Evolutionary conservation across 495 filamentous ascomycete species (phyloP).

Genomic region (Aspergillus baeticus): DNA sequence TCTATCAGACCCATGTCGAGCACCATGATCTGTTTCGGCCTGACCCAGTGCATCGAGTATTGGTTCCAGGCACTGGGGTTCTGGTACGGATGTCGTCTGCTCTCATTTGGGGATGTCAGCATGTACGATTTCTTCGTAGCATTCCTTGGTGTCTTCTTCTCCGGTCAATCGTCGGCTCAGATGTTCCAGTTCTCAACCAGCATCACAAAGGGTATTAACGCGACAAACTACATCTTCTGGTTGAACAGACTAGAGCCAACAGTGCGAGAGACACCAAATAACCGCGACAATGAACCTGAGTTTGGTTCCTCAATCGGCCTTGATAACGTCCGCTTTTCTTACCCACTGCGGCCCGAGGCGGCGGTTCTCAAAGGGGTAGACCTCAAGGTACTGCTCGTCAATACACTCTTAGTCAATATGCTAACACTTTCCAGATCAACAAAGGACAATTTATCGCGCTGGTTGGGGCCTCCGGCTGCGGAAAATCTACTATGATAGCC

Average conservation of each 20-base stretch:
- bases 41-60: constrained; percentile 38
- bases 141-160: constrained; percentile 57
- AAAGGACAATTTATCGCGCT: constrained; percentile 79
- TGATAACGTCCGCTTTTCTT: constrained; percentile 76
- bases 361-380: constrained; percentile 71
- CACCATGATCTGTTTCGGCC: constrained; percentile 35
- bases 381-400: constrained; percentile 64
- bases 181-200: constrained; percentile 39
- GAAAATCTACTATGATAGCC: constrained; percentile 79
- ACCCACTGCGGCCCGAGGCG: constrained; percentile 74
- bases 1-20: constrained; percentile 39
- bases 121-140: constrained; percentile 50
- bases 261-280: constrained; percentile 73
- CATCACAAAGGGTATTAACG: constrained; percentile 4
- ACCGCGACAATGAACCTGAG: constrained; percentile 68
- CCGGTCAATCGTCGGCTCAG: constrained; percentile 46
- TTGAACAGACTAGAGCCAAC: constrained; percentile 63
- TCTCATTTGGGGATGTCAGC: constrained; percentile 34
- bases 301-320: constrained; percentile 71
- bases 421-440: constrained; percentile 18
- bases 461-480: constrained; percentile 81
- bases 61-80: constrained; percentile 52
- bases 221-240: constrained; percentile 45
- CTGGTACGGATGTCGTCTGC: constrained; percentile 41
- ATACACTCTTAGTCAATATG: constrained; percentile 6